phyloP scores from a whole-genome alignment of 441 rosid species.

The Adansonia rubrostipa region DNA sequence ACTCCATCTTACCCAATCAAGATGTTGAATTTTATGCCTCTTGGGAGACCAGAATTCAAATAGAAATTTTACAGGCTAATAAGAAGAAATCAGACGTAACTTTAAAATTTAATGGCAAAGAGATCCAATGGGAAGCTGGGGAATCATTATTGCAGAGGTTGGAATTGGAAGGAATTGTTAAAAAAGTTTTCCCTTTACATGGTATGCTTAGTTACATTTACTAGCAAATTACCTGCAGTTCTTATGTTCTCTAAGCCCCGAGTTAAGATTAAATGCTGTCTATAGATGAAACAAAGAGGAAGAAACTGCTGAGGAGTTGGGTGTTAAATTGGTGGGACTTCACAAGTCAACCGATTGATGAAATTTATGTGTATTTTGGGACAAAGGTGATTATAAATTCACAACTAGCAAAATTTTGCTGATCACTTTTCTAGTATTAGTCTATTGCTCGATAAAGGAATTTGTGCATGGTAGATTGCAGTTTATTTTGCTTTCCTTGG shows the following conservation, averaged over 20 bases:
- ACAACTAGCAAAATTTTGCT: neutral
- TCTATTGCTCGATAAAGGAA: slow-evolving; percentile 30
- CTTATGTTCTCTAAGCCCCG: slow-evolving; percentile 26
- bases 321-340: slow-evolving; percentile 77
- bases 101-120: slow-evolving; percentile 54
- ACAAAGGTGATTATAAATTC: slow-evolving; percentile 58
- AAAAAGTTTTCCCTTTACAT: slow-evolving; percentile 78
- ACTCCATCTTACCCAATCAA: neutral
- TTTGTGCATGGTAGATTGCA: slow-evolving; percentile 62
- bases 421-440: neutral
- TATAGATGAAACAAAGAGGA: slow-evolving; percentile 78
- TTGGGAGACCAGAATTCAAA: slow-evolving; percentile 11
- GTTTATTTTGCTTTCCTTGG: slow-evolving; percentile 88
- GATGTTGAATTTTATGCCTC: neutral
- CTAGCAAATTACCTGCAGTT: slow-evolving; percentile 23
- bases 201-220: slow-evolving; percentile 50
- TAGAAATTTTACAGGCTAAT: slow-evolving; percentile 56
- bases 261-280: slow-evolving; percentile 30
- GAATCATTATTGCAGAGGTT: slow-evolving; percentile 68
- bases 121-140: slow-evolving; percentile 64
- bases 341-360: slow-evolving; percentile 82
- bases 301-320: slow-evolving; percentile 74
- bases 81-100: slow-evolving; percentile 36
- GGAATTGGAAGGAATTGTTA: slow-evolving; percentile 71
- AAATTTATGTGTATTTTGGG: slow-evolving; percentile 81